phyloP scores from a whole-genome alignment of 805 yeast species.

The Hermanozyma aechmeae region DNA sequence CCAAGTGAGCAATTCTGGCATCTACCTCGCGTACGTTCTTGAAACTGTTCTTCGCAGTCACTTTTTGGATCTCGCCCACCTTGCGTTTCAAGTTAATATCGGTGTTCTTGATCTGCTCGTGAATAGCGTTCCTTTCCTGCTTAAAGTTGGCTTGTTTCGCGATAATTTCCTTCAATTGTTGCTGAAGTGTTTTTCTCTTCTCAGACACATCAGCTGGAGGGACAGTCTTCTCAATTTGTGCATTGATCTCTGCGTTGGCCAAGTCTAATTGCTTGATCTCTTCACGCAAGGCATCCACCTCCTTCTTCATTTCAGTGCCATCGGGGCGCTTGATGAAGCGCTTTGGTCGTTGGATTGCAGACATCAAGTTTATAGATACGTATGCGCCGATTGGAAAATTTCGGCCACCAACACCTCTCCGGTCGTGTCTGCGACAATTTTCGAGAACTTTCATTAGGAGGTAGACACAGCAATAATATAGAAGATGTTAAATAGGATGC shows the following conservation, averaged over 20 bases:
- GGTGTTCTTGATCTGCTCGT: conserved; percentile 61
- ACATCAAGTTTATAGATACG: too few relatives aligned
- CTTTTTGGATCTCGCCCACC: conserved; percentile 62
- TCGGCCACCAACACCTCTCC: too few relatives aligned
- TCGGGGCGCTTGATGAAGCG: conserved; percentile 71
- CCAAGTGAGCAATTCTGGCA: conserved; percentile 54
- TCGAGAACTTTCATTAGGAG: too few relatives aligned
- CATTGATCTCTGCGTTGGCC: conserved; percentile 41
- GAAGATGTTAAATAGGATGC: too few relatives aligned
- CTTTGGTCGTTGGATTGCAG: conserved; percentile 22
- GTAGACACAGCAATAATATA: too few relatives aligned
- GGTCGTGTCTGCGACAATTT: too few relatives aligned
- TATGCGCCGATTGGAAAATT: too few relatives aligned
- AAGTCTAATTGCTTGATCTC: conserved; percentile 58
- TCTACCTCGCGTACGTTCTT: conserved; percentile 63
- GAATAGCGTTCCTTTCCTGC: conserved; percentile 39
- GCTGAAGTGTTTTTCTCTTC: conserved; percentile 24
- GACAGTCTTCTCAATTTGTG: conserved; percentile 39
- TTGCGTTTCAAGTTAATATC: conserved; percentile 70
- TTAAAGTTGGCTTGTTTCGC: conserved; percentile 40
- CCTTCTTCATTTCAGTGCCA: conserved; percentile 50
- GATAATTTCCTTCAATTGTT: conserved; percentile 31
- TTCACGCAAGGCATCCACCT: conserved; percentile 43
- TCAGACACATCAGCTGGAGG: conserved; percentile 21
- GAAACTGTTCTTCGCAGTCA: conserved; percentile 63